Conservation (phyloP, 2,329 filamentous ascomycete genomes). For the Sarocladium strictum region DNA sequence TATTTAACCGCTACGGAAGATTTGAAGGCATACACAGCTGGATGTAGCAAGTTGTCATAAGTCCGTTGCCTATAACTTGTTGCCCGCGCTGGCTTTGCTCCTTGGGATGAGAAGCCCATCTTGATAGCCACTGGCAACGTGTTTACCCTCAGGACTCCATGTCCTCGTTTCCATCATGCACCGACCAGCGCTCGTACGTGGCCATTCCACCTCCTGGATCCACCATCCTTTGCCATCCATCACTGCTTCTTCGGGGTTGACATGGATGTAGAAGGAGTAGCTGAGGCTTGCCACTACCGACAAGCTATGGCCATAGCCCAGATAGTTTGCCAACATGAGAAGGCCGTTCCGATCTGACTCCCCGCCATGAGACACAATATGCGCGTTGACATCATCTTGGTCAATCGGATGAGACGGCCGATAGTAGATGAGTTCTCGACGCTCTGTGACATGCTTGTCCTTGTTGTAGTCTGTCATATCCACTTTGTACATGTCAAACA, state of each 20-base stretch:
- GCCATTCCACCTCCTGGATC: conserved; percentile 46
- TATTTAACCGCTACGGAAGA: conserved; percentile 18
- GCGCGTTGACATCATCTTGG: conserved; percentile 33
- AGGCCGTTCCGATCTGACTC: conserved; percentile 49
- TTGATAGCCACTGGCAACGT: conserved; percentile 50
- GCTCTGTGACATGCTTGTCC: conserved; percentile 33
- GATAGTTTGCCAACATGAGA: conserved; percentile 43
- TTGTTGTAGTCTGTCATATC: conserved; percentile 42
- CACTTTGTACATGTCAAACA: conserved; percentile 49
- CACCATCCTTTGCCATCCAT: conserved; percentile 46
- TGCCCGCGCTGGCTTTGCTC: conserved; percentile 14
- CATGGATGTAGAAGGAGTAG: conserved; percentile 48
- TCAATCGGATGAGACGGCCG: conserved; percentile 39
- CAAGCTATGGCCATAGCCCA: conserved; percentile 38
- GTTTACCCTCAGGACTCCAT: conserved; percentile 47
- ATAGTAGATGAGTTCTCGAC: conserved; percentile 44
- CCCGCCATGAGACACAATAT: conserved; percentile 44
- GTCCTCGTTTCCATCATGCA: conserved; percentile 43
- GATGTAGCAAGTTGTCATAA: conserved; percentile 18
- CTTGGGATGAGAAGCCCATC: conserved; percentile 38
- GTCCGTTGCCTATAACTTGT: conserved; percentile 7
- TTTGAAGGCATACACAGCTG: conserved; percentile 21
- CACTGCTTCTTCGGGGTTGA: conserved; percentile 40
- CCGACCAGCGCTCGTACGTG: conserved; percentile 39
- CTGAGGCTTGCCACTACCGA: conserved; percentile 40